A percentile compares a stretch with the other conserved stretches of the same genome.
These are phyloP conservation scores for Tripterygium wilfordii DNA, from an alignment of 177 flowering plant genomes.

Conservation along the genomic window DNA sequence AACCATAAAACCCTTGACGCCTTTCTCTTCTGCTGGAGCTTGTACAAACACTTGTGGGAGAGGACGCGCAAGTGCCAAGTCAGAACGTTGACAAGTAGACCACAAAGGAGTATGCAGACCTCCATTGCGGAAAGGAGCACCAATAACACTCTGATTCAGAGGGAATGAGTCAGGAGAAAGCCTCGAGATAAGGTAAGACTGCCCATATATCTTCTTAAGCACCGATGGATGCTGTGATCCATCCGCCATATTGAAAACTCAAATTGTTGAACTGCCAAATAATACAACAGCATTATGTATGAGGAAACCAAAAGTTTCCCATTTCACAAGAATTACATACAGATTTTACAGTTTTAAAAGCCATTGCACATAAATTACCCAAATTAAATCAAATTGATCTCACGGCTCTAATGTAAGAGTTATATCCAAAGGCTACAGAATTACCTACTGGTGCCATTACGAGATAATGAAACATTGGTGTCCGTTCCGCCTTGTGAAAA, in stretches of 20 bases:
- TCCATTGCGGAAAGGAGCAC: not conserved
- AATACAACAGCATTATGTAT: no score
- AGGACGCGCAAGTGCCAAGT: conserved; percentile 22
- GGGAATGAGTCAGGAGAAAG: conserved; percentile 34
- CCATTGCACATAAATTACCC: no score
- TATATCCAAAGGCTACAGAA: no score
- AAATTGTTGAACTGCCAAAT: conserved; percentile 29
- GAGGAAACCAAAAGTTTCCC: no score
- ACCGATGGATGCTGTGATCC: conserved; percentile 38
- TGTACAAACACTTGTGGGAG: conserved; percentile 37
- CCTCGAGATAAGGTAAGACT: conserved; percentile 35
- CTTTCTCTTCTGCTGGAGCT: conserved; percentile 61
- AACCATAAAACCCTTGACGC: conserved; percentile 28
- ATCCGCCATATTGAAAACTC: conserved; percentile 40
- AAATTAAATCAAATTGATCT: no score
- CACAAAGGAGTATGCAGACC: conserved; percentile 4
- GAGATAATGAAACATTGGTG: no score
- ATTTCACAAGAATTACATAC: no score
- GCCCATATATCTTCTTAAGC: conserved; percentile 34
- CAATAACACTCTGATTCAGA: conserved; percentile 16
- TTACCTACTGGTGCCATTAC: no score
- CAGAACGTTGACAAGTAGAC: conserved; percentile 20
- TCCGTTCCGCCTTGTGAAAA: no score
- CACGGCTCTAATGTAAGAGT: no score
- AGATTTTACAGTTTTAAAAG: no score